A percentile compares a stretch with the other conserved stretches of the same genome.
These are phyloP conservation scores for Mycena metata DNA, from an alignment of 768 basidiomycete species.

Conservation along the genomic window DNA sequence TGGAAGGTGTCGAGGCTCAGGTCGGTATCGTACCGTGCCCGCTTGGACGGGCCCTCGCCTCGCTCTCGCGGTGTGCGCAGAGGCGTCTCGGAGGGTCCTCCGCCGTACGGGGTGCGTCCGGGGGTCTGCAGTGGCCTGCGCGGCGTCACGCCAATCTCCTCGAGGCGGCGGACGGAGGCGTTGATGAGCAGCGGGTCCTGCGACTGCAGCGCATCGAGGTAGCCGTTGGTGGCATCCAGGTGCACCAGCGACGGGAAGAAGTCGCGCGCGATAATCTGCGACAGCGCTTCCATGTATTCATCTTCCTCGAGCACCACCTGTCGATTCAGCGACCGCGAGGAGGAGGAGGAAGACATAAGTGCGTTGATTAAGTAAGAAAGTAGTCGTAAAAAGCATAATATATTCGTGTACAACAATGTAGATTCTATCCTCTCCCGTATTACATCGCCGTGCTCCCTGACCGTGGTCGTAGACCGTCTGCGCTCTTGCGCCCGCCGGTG, in stretches of 20 bases:
- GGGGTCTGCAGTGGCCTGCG: constrained; percentile 57
- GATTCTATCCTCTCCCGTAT: constrained; percentile 27
- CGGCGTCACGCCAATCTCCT: constrained; percentile 73
- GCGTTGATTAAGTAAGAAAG: constrained; percentile 23
- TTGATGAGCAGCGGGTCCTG: constrained; percentile 83
- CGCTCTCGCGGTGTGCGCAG: constrained; percentile 56
- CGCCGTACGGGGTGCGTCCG: constrained; percentile 75
- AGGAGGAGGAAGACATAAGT: constrained; percentile 37
- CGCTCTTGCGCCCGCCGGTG: constrained; percentile 50
- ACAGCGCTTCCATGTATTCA: constrained; percentile 91
- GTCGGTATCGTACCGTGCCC: constrained; percentile 68
- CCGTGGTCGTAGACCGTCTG: constrained; percentile 48
- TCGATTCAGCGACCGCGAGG: constrained; percentile 73
- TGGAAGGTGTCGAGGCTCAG: constrained; percentile 91
- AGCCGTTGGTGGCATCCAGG: constrained; percentile 89
- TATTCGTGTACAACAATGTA: constrained; percentile 35
- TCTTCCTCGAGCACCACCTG: constrained; percentile 91
- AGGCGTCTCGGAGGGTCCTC: constrained; percentile 76
- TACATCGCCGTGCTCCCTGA: constrained; percentile 42
- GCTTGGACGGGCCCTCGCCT: constrained; percentile 65
- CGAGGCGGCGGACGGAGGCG: constrained; percentile 80
- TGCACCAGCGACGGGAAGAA: constrained; percentile 97
- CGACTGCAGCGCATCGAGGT: constrained; percentile 84
- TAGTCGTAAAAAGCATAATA: constrained; percentile 37
- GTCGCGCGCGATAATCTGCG: constrained; percentile 94